Base-by-base conservation (phyloP, 1,139 yeast species). In the Debaryomyces coudertii region DNA sequence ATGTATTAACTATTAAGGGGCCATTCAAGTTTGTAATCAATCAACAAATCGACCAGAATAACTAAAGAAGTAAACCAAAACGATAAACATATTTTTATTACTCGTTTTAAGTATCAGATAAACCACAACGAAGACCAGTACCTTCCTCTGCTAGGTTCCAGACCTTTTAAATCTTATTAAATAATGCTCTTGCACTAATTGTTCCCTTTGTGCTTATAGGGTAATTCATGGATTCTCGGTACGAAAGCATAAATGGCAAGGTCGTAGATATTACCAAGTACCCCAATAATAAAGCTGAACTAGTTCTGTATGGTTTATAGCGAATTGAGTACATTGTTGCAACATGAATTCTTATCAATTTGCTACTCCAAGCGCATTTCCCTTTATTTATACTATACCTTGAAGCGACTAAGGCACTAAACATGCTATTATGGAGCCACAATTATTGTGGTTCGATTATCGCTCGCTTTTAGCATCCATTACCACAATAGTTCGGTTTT, bases 241-340 rank as follows among this genome's bases (percentile, higher is more conserved):
- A 75, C 6, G 78, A 72, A 47, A 72, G 71, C 38, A 68, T 52
- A 47, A 75, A 75, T 4, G 80, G 80, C 38, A 69, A 52, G 9
- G 77, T 71, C 33, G 76, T 61, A 5, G 77, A 71, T 7, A 71
- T 46, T 3, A 75, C 69, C 54, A 75, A 68, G 56, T 75, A 75
- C 29, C 73, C 68, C 45, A 74, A 61, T 42, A 73, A 55, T 44
- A 73, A 56, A 33, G 66, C 60, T 22, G 74, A 63, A 8, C 65
- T 56, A 22, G 62, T 46, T 42, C 52, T 55, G 18, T 15, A 48
- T 18, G 54, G 54, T 46, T 47, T 54, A 47, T 48, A 49, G 35
- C 46, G 57, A 28, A 53, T 39, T 4, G 54, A 42, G 42, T 53
- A 52, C 58, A 56, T 54, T 24, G 20, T 24, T 22, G 29, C 1